Evolutionary conservation across 2,329 filamentous ascomycete genomes (phyloP), one percentile per base, ranked within the genome.

Genomic region (Amphichorda felina): DNA sequence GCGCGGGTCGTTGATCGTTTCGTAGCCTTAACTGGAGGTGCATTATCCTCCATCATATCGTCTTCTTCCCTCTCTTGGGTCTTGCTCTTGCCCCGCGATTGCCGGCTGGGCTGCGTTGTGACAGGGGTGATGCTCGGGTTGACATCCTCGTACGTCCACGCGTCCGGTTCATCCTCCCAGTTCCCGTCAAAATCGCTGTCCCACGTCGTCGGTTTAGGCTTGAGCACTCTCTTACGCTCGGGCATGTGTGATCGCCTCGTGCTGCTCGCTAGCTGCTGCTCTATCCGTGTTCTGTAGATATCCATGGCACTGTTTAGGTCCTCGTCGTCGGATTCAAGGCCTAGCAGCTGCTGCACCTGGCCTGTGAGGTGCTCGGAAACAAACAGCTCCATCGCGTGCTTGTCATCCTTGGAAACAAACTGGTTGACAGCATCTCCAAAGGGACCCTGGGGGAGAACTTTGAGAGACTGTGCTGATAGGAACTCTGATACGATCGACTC

Each of bases 351-450:
- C 44, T 77, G 76, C 14, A 88, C 71, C 49, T 87, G 82, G 16
- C 70, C 75, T 3, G 73, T 68, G 3, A 89, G 61, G 11, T 79
- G 81, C 22, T 86, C 79, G 16, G 71, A 73, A 8, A 89, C 79
- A 46, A 89, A 89, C 30, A 77, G 64, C 50, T 88, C 78, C 78
- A 96, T 86, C 3, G 86, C 86, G 47, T 91, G 79, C 51, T 88
- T 94, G 61, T 98, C 91, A 45, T 94, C 86, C 46, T 96, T 96
- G 53, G 88, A 79, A 18, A 98, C 86, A 48, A 91, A 98, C 41
- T 94, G 83, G 32, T 79, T 80, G 5, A 98, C 86, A 0, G 91
- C 91, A 50, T 96, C 88, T 13, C 87, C 83, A 50, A 98, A 95
- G 0, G 82, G 82, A 21, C 88, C 91, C 48, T 94, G 85, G 0